Base-by-base conservation (phyloP, 768 basidiomycete species). In the Russula compacta region DNA sequence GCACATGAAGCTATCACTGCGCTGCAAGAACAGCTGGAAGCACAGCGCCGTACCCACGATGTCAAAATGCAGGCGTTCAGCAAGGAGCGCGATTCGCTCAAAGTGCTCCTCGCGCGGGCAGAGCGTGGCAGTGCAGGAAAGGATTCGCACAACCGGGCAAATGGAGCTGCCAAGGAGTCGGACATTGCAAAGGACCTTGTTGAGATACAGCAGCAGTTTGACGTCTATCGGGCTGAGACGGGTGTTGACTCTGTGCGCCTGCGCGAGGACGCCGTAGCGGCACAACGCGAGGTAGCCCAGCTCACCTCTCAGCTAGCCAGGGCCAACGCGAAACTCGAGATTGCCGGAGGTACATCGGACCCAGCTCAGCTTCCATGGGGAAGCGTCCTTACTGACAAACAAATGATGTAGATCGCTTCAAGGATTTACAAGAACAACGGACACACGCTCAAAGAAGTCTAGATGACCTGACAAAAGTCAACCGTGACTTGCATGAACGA, bases 81-180 rank as follows among this genome's bases (percentile, higher is more conserved):
- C 73, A 89, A 89, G 72, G 95, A 98, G 73, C 77, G 92, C 6
- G 97, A 97, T 66, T 82, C 91, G 48, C 80, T 95, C 65, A 86
- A 84, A 67, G 79, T 80, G 42, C 82, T 97, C 79, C 77, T 94
- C 15, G 77, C 78, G 17, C 75, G 89, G 53, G 76, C 79, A 14
- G 77, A 81, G 67, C 78, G 71, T 32, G 33, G 70, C 69, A 19
- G 57, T 53, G 11, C 33, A 42, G 24, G 65, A 61, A 55, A 57
- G 19, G 58, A 67, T 4, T 39, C 71, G 46, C 73, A 71, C 24
- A 71, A 67, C 19, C 60, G 66, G 40, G 29, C 58, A 32, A 53
- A 64, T 35, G 59, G 58, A 5, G 36, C 49, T n/a, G 52, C 46
- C 6, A 21, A 14, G 1, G 67, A 69, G 3, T 67, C 66, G 21